Evolutionary conservation across 2,329 filamentous ascomycete species (phyloP).

Genomic region (Diaporthe nobilis): DNA sequence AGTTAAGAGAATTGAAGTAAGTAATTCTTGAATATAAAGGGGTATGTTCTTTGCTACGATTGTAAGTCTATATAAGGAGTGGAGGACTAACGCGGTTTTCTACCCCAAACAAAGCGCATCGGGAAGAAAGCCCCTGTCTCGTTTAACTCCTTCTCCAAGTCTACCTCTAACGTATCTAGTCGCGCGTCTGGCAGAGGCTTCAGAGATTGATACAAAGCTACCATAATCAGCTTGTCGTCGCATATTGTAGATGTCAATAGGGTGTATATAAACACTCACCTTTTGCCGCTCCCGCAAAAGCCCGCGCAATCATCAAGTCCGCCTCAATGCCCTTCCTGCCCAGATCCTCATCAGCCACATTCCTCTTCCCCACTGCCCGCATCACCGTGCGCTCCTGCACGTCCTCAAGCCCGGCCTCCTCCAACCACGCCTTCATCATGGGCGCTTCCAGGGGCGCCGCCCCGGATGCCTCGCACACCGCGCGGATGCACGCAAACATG

Average conservation of each 20-base stretch:
- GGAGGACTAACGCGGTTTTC: conserved; percentile 37
- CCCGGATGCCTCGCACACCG: conserved; percentile 27
- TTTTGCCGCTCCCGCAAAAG: conserved; percentile 15
- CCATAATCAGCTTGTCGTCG: not conserved
- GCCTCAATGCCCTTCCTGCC: conserved; percentile 18
- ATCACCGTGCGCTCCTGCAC: conserved; percentile 24
- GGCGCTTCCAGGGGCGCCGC: conserved; percentile 16
- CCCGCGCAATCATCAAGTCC: conserved; percentile 30
- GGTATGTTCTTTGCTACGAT: no score
- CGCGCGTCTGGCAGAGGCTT: not conserved
- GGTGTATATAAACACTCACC: not conserved
- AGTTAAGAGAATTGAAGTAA: no score
- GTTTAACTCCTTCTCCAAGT: conserved; percentile 18
- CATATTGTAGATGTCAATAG: not conserved
- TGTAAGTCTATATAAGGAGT: not conserved
- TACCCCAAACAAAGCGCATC: conserved; percentile 33
- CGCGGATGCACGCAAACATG: conserved; percentile 30
- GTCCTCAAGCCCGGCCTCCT: conserved; percentile 30
- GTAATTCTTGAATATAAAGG: no score
- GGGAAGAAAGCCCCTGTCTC: conserved; percentile 27
- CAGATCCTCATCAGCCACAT: conserved; percentile 27
- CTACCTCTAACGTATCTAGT: conserved; percentile 9
- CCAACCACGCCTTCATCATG: conserved; percentile 12
- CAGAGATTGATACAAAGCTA: conserved; percentile 2
- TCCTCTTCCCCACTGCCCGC: conserved; percentile 29